These are phyloP conservation scores for Echites panduratus DNA, from an alignment of 257 asterid species.

Conservation along the genomic window DNA sequence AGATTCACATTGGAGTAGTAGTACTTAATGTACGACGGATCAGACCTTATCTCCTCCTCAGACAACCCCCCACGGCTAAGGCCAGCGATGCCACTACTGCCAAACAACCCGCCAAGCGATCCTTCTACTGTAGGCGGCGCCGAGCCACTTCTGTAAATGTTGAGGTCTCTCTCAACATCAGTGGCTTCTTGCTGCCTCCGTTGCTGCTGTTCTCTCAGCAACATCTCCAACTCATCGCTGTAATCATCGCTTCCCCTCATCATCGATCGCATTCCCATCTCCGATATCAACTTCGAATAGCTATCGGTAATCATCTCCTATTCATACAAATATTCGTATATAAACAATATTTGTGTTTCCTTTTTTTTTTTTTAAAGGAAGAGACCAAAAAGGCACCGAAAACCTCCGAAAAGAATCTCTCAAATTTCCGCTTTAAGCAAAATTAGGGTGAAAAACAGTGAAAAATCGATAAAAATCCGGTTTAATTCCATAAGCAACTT, in stretches of 20 bases:
- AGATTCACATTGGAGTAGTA: slow-evolving; percentile 59
- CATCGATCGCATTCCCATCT: slow-evolving; percentile 41
- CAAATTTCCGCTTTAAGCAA: slow-evolving; percentile 2
- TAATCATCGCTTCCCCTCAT: slow-evolving; percentile 30
- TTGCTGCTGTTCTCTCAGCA: slow-evolving; percentile 41
- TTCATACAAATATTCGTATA: slow-evolving; percentile 6
- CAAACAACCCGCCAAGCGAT: slow-evolving; percentile 34
- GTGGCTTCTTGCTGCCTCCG: slow-evolving; percentile 30
- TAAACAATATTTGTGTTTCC: background rate
- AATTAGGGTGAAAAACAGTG: slow-evolving; percentile 6
- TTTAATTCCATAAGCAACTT: slow-evolving; percentile 4
- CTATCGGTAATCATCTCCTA: slow-evolving; percentile 37
- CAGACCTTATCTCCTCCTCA: slow-evolving; percentile 66
- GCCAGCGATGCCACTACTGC: slow-evolving; percentile 16
- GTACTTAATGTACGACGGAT: slow-evolving; percentile 59
- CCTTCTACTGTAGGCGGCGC: slow-evolving; percentile 66
- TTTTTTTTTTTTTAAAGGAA: background rate
- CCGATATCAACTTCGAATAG: slow-evolving; percentile 44
- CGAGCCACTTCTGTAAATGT: slow-evolving; percentile 54
- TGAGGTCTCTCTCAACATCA: slow-evolving; percentile 47
- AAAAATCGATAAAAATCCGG: background rate
- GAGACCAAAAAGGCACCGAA: background rate
- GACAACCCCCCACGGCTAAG: slow-evolving; percentile 18
- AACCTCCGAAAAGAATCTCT: background rate
- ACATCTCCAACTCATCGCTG: slow-evolving; percentile 43